These are phyloP conservation scores for Emergomyces pasteurianus DNA, from an alignment of 2,329 filamentous ascomycete species.

Conservation along the genomic window DNA sequence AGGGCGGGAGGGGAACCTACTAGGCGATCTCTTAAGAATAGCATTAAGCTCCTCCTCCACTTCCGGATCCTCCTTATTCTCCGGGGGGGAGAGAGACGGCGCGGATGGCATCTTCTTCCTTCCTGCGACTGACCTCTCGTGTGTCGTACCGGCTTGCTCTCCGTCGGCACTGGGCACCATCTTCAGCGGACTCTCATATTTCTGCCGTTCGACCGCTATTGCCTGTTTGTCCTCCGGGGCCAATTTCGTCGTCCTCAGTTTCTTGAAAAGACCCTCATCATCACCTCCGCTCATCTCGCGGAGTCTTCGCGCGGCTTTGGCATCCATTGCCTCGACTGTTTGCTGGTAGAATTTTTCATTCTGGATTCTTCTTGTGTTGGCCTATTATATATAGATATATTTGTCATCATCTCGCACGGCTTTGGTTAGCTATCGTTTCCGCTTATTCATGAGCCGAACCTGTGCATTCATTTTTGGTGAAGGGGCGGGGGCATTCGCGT, in stretches of 20 bases:
- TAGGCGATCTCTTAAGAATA: slow-evolving; percentile 74
- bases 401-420: neutral
- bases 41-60: slow-evolving; percentile 60
- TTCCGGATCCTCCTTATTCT: slow-evolving; percentile 17
- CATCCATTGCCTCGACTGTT: slow-evolving; percentile 43
- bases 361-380: slow-evolving; percentile 28
- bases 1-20: slow-evolving; percentile 40
- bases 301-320: slow-evolving; percentile 29
- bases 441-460: neutral
- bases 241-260: slow-evolving; percentile 58
- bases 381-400: slow-evolving; percentile 16
- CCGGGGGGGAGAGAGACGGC: slow-evolving; percentile 14
- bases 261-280: slow-evolving; percentile 51
- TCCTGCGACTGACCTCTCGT: slow-evolving; percentile 42
- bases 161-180: slow-evolving; percentile 23
- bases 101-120: slow-evolving; percentile 41
- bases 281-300: slow-evolving; percentile 34
- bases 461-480: neutral
- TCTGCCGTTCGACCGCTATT: slow-evolving; percentile 47
- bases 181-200: slow-evolving; percentile 35
- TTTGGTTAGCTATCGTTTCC: neutral
- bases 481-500: neutral
- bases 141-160: slow-evolving; percentile 4
- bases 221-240: slow-evolving; percentile 56
- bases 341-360: slow-evolving; percentile 43